These are phyloP conservation scores for Suillus clintonianus DNA, from an alignment of 768 basidiomycete species.

Conservation along the genomic window DNA sequence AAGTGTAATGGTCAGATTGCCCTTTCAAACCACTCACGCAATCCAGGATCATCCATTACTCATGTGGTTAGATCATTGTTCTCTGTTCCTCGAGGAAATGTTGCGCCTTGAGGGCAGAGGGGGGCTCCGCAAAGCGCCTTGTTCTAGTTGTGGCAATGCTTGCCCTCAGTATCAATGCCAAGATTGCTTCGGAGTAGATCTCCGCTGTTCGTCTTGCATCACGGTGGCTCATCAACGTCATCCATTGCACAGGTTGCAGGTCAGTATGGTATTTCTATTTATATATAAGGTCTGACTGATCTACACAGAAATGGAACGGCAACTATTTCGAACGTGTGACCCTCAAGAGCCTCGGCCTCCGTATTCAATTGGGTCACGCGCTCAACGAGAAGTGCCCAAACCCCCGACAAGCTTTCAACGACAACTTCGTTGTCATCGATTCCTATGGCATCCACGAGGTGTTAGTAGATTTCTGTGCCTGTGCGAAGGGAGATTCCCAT, in stretches of 20 bases:
- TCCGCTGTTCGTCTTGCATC: not conserved
- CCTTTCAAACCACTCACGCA: slow-evolving; percentile 31
- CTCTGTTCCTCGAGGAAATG: slow-evolving; percentile 8
- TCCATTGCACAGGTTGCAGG: slow-evolving; percentile 8
- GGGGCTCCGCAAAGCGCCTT: not conserved
- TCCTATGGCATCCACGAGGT: slow-evolving; percentile 25
- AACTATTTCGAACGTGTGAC: slow-evolving; percentile 13
- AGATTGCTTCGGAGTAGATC: not conserved
- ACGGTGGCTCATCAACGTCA: not conserved
- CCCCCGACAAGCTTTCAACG: not conserved
- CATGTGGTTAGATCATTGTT: slow-evolving; percentile 2
- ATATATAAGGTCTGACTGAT: not conserved
- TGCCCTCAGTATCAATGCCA: not conserved
- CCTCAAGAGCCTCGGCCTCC: slow-evolving; percentile 20
- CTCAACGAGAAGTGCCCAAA: slow-evolving; percentile 11
- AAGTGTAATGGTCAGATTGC: slow-evolving; percentile 4
- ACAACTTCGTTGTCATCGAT: slow-evolving; percentile 21
- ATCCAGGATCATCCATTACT: not conserved
- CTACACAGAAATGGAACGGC: slow-evolving; percentile 19
- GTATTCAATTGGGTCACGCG: slow-evolving; percentile 23
- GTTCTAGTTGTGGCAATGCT: not conserved
- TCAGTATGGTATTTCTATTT: not conserved
- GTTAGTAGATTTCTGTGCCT: slow-evolving; percentile 14
- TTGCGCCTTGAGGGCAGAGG: slow-evolving; percentile 8
- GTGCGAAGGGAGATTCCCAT: not conserved